A percentile compares a stretch with the other conserved stretches of the same genome.
Evolutionary conservation across 2,329 filamentous ascomycete genomes (phyloP).

Genomic region (Gyromitra esculenta): DNA sequence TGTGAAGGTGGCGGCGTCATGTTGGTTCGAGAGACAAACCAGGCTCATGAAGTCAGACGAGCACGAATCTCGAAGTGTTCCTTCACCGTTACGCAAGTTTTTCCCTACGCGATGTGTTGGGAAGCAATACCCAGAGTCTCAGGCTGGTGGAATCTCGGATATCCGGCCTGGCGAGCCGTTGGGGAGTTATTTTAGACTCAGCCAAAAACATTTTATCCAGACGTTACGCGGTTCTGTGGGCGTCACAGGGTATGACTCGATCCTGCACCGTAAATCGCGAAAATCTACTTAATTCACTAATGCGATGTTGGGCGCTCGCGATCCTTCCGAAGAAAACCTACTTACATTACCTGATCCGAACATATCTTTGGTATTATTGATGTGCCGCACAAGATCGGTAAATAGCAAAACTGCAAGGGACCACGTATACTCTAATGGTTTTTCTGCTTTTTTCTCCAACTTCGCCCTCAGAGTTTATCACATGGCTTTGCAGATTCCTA

Average conservation of each 20-base stretch:
- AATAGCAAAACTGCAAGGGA: conserved; percentile 30
- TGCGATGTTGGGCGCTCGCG: not conserved
- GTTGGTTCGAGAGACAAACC: conserved; percentile 3
- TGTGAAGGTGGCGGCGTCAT: conserved; percentile 5
- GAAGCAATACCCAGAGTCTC: not conserved
- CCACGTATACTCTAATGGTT: conserved; percentile 19
- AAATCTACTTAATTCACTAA: not conserved
- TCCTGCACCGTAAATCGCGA: not conserved
- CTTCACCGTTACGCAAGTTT: conserved; percentile 17
- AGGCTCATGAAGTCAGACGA: conserved; percentile 5
- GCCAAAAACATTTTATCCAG: not conserved
- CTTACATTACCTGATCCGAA: not conserved
- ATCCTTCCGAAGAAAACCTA: not conserved
- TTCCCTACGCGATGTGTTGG: not conserved
- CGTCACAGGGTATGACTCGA: conserved; percentile 41
- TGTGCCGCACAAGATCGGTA: conserved; percentile 23
- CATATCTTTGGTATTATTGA: conserved; percentile 2
- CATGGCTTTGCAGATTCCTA: conserved; percentile 25
- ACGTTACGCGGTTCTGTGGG: not conserved
- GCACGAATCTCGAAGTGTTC: not conserved
- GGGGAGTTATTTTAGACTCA: not conserved
- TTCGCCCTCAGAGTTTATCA: conserved; percentile 12
- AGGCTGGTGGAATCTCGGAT: conserved; percentile 17
- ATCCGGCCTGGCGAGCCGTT: conserved; percentile 10
- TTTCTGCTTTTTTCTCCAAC: conserved; percentile 2